Evolutionary conservation across 2,329 filamentous ascomycete genomes (phyloP).

Genomic region (Bipolaris oryzae): DNA sequence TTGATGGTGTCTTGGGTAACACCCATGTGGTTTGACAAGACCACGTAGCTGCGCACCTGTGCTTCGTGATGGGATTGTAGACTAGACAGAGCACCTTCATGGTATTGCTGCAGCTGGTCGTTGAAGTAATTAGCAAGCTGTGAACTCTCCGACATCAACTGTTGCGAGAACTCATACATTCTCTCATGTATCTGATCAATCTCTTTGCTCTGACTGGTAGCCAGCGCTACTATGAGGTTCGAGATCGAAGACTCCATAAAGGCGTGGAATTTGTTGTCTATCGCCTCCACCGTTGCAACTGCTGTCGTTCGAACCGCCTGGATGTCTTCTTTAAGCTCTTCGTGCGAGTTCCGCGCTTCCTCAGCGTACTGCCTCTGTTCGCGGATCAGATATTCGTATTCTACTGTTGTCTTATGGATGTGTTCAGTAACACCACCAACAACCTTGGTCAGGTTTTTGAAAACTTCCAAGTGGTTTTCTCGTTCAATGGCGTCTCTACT

Average conservation of each 20-base stretch:
- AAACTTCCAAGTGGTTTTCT: constrained; percentile 48
- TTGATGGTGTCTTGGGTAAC: constrained; percentile 17
- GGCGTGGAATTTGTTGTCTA: constrained; percentile 27
- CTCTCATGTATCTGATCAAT: constrained; percentile 21
- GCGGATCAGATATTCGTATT: constrained; percentile 30
- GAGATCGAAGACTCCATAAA: constrained; percentile 30
- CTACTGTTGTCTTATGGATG: constrained; percentile 29
- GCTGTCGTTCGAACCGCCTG: constrained; percentile 29
- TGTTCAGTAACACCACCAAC: constrained; percentile 29
- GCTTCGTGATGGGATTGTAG: constrained; percentile 26
- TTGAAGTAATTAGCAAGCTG: constrained; percentile 22
- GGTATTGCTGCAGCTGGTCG: constrained; percentile 22
- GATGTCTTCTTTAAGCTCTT: constrained; percentile 22
- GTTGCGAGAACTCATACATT: constrained; percentile 29
- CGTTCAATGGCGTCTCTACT: constrained; percentile 64
- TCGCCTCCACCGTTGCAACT: constrained; percentile 19
- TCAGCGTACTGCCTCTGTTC: constrained; percentile 35
- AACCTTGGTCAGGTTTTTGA: constrained; percentile 42
- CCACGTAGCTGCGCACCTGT: constrained; percentile 25
- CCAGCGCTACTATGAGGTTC: constrained; percentile 24
- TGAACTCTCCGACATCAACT: constrained; percentile 27
- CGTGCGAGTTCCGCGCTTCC: constrained; percentile 28
- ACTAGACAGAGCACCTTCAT: constrained; percentile 19
- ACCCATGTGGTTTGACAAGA: constrained; percentile 21
- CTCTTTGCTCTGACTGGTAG: constrained; percentile 23